Evolutionary conservation across 495 filamentous ascomycete species (phyloP).

Genomic region (Penicillium lividum): DNA sequence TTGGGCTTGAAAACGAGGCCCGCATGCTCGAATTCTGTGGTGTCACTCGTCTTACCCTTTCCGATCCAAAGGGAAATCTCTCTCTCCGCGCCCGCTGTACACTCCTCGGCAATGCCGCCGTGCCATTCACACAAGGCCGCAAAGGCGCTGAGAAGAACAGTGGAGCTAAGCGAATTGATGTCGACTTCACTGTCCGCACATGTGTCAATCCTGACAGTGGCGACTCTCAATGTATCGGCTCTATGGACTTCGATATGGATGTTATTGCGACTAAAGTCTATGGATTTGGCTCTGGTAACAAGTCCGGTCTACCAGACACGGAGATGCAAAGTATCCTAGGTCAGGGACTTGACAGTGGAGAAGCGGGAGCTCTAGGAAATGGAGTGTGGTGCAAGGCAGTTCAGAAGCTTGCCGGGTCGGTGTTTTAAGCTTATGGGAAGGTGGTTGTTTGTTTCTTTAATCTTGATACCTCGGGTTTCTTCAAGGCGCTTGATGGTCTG

Average conservation of each 20-base stretch:
- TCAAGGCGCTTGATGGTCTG: background rate
- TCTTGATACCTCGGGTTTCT: conserved; percentile 7
- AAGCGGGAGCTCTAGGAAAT: conserved; percentile 32
- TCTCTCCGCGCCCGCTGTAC: conserved; percentile 44
- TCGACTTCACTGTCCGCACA: conserved; percentile 45
- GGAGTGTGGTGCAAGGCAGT: conserved; percentile 48
- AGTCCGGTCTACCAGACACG: conserved; percentile 34
- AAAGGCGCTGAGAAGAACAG: conserved; percentile 22
- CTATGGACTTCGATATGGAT: conserved; percentile 41
- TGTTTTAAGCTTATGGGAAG: conserved; percentile 24
- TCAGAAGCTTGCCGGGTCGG: conserved; percentile 36
- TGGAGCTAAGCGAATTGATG: conserved; percentile 35
- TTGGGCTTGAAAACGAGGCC: conserved; percentile 45
- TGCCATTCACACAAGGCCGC: conserved; percentile 18
- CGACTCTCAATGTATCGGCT: conserved; percentile 25
- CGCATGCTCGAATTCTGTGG: conserved; percentile 51
- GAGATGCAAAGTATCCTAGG: conserved; percentile 43
- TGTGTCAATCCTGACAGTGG: conserved; percentile 19
- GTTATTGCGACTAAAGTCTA: conserved; percentile 48
- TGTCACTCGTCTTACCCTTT: conserved; percentile 43
- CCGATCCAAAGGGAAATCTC: conserved; percentile 28
- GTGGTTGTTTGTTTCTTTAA: conserved; percentile 15
- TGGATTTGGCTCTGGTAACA: conserved; percentile 38
- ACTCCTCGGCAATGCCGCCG: conserved; percentile 30
- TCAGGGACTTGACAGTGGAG: conserved; percentile 29